Percentiles rank a stretch among this genome's conserved stretches.
Evolutionary conservation across 1,284 basidiomycete genomes (phyloP).

Genomic region (Apiotrichum brassicae): DNA sequence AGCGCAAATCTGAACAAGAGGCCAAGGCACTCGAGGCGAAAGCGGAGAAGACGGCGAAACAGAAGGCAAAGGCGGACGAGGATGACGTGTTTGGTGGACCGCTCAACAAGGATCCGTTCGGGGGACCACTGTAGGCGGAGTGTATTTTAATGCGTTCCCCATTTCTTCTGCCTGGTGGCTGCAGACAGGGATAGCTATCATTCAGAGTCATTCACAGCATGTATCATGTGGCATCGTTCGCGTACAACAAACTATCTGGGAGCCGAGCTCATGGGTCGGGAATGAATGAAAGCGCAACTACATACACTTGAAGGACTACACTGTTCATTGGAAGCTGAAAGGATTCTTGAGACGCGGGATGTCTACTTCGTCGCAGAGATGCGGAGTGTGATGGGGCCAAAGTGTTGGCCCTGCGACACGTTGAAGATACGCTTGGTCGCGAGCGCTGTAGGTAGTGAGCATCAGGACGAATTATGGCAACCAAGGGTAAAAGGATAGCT

Average conservation of each 20-base stretch:
- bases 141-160: too few species aligned
- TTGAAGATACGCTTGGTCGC: constrained; percentile 33
- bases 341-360: too few species aligned
- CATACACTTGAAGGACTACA: too few species aligned
- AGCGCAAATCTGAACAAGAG: constrained; percentile 45
- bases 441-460: constrained; percentile 24
- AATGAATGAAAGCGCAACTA: too few species aligned
- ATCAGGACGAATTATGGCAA: too few species aligned
- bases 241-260: neutral
- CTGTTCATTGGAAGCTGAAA: too few species aligned
- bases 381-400: constrained; percentile 21
- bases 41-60: constrained; percentile 33
- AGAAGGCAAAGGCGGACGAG: constrained; percentile 12
- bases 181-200: too few species aligned
- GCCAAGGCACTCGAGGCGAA: constrained; percentile 28
- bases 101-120: neutral
- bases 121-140: neutral
- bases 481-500: too few species aligned
- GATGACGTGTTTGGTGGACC: constrained; percentile 33
- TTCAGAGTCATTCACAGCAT: neutral
- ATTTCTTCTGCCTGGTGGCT: neutral
- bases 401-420: constrained; percentile 21
- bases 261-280: too few species aligned
- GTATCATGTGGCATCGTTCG: neutral
- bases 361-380: constrained; percentile 8